A percentile compares a stretch with the other conserved stretches of the same genome.
Evolutionary conservation across 2,329 filamentous ascomycete genomes (phyloP).

Genomic region (Berkeleyomyces rouxiae): DNA sequence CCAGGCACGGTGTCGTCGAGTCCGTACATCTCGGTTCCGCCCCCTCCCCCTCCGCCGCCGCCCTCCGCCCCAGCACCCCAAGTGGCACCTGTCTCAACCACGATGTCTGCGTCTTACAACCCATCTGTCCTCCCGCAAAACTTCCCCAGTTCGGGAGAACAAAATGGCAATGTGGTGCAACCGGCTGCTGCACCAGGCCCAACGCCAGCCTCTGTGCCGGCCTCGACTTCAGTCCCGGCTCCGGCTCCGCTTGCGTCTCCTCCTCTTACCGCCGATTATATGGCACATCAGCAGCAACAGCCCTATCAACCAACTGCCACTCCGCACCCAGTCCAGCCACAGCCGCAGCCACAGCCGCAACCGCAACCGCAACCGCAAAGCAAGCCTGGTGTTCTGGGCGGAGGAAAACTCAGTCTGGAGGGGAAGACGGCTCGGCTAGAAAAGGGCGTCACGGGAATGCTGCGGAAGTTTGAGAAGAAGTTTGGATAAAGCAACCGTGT

Average conservation of each 20-base stretch:
- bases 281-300: constrained; percentile 52
- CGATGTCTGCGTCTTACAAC: constrained; percentile 17
- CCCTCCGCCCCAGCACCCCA: constrained; percentile 16
- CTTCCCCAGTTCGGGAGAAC: constrained; percentile 4
- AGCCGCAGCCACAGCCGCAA: background rate
- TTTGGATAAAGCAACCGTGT: constrained; percentile 28
- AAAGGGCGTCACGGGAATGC: constrained; percentile 51
- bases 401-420: constrained; percentile 37
- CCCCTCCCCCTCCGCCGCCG: constrained; percentile 24
- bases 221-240: constrained; percentile 14
- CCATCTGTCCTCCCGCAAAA: constrained; percentile 2
- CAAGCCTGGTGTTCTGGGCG: background rate
- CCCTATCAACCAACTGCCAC: constrained; percentile 32
- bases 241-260: constrained; percentile 14
- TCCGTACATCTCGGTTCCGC: constrained; percentile 18
- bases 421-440: constrained; percentile 50
- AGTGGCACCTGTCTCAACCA: constrained; percentile 5
- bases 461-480: constrained; percentile 68
- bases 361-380: background rate
- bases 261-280: constrained; percentile 29
- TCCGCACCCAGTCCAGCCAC: background rate
- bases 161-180: background rate
- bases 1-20: constrained; percentile 29
- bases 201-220: background rate
- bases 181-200: constrained; percentile 14